Evolutionary conservation across 2,329 filamentous ascomycete species (phyloP).

Genomic region (Alternaria gaisen): DNA sequence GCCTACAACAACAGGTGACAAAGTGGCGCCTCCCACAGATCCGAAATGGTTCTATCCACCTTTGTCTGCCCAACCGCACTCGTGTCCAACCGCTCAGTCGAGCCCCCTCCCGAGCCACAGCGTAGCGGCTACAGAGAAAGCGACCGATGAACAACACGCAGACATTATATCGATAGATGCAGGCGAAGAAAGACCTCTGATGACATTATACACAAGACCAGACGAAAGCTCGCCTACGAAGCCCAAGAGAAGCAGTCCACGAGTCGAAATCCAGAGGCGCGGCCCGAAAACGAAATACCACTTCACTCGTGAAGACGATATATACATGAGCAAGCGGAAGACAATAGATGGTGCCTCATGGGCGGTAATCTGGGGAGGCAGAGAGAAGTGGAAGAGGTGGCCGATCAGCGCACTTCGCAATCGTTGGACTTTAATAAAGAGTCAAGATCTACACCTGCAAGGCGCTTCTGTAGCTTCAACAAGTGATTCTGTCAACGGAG

Average conservation of each 20-base stretch:
- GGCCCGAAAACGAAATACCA: conserved; percentile 17
- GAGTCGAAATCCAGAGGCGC: conserved; percentile 22
- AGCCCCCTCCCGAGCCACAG: conserved; percentile 15
- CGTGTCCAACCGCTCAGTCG: conserved; percentile 12
- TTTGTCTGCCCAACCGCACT: conserved; percentile 17
- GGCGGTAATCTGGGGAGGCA: conserved; percentile 30
- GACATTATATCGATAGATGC: neutral
- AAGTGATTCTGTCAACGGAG: neutral
- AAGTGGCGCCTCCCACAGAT: conserved; percentile 34
- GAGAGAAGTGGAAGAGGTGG: conserved; percentile 33
- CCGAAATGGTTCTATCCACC: conserved; percentile 42
- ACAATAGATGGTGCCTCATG: conserved; percentile 37
- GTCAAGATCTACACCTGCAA: conserved; percentile 17
- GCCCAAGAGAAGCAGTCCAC: conserved; percentile 21
- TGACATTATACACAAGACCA: neutral
- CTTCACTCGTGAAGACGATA: conserved; percentile 47
- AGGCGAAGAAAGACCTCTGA: neutral
- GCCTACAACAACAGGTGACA: conserved; percentile 15
- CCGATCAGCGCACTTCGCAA: conserved; percentile 19
- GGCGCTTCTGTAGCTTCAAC: neutral
- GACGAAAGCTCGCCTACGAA: neutral
- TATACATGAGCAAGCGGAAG: conserved; percentile 47
- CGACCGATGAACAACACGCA: neutral
- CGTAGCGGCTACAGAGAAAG: neutral
- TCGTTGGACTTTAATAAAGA: conserved; percentile 29